Evolutionary conservation across 2,329 filamentous ascomycete genomes (phyloP), one percentile per base, ranked within the genome.

Genomic region (Botrytis sinoallii): DNA sequence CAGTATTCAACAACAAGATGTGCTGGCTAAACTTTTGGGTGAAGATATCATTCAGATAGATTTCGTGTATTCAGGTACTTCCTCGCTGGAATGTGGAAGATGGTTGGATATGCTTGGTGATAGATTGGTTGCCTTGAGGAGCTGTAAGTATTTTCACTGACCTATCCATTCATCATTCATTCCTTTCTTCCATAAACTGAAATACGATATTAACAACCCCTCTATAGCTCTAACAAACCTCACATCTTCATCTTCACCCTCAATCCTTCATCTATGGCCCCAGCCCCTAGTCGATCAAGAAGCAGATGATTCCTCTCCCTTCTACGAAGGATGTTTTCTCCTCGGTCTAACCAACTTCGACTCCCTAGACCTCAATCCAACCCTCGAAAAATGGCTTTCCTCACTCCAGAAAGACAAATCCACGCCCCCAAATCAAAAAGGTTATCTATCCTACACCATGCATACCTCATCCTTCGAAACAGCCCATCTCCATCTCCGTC

Each of bases 51-150:
- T 77, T 6, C 40, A 60, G 46, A 60, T 77, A 20, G 60, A 70
- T n/a, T 42, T 76, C 12, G 64, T 74, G 1, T 77, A 78, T 52
- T 69, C 71, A 16, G 77, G 75, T 3, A 38, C 68, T n/a, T 78
- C 75, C 40, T 73, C 60, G 12, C 32, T 70, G n/a, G 72, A 61
- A 68, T 74, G 76, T 35, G 57, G 16, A 35, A 60, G 29, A 35
- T 60, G 52, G 52, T 18, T 55, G n/a, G n/a, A 55, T 29, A 55
- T 55, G 57, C 29, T 59, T 22, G 29, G 57, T 22, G 29, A 22
- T 60, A 60, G 4, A 35, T 22, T 35, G 57, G 9, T 1, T 0
- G 18, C 1, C 22, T 35, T 35, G 18, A 35, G 9, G 32, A 22
- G 57, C 22, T 35, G 57, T 60, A 60, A 22, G 57, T 35, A 20